Evolutionary conservation across 352 stramenopile species (phyloP).

Genomic region (Blastocystis sp.): DNA sequence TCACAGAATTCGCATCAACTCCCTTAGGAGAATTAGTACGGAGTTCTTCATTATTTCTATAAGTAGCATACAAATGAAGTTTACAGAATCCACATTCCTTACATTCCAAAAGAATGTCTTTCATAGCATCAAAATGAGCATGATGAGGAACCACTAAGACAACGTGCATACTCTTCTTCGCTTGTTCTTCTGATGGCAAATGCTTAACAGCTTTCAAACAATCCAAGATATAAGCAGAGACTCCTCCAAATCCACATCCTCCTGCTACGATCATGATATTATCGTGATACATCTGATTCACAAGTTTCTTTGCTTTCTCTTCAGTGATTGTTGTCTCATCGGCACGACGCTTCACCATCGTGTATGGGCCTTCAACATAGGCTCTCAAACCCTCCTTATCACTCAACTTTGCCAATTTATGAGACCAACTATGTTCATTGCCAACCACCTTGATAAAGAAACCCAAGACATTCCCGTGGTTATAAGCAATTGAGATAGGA

Average conservation of each 20-base stretch:
- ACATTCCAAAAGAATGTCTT: neutral
- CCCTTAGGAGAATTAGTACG: neutral
- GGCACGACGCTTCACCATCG: neutral
- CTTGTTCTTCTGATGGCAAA: neutral
- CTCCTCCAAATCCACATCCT: conserved; percentile 14
- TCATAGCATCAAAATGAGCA: conserved; percentile 20
- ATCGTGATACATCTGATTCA: neutral
- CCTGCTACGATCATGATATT: conserved; percentile 4
- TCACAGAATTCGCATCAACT: neutral
- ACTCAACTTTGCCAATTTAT: neutral
- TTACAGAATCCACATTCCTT: neutral
- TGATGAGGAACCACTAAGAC: conserved; percentile 35
- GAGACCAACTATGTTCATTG: conserved; percentile 5
- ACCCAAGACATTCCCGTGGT: neutral
- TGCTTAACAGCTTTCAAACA: neutral
- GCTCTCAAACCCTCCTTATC: neutral
- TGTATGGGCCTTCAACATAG: conserved; percentile 48
- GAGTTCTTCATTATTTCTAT: neutral
- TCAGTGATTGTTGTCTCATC: neutral
- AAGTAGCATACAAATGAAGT: conserved; percentile 25
- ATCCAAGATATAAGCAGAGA: neutral
- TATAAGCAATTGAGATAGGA: conserved; percentile 33
- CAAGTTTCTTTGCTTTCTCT: neutral
- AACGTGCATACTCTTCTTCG: neutral
- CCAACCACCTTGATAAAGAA: conserved; percentile 56